Conservation (phyloP, 176 grass and related monocot genomes). For the Aegilops sharonensis region DNA sequence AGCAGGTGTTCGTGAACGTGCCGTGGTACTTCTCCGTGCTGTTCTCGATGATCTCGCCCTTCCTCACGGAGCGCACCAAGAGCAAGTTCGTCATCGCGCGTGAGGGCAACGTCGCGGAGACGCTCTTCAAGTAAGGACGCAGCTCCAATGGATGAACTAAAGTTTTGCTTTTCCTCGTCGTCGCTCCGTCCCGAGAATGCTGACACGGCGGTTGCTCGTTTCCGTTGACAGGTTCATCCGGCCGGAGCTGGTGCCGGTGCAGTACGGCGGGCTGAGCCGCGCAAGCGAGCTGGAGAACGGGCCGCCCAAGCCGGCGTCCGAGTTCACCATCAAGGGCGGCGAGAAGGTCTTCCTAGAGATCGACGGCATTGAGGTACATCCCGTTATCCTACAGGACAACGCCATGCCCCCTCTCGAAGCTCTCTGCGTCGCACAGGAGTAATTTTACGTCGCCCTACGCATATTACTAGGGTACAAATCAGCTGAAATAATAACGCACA, state of each 20-base stretch:
- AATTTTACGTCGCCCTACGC: background rate
- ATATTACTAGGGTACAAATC: no score
- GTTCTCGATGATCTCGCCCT: conserved; percentile 86
- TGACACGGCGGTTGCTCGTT: background rate
- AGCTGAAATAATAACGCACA: no score
- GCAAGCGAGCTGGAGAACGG: conserved; percentile 78
- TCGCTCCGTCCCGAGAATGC: background rate
- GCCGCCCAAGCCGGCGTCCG: conserved; percentile 89
- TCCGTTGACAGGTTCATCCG: conserved; percentile 63
- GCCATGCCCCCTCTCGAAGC: background rate
- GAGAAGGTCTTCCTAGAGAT: conserved; percentile 97
- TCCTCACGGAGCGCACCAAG: conserved; percentile 95
- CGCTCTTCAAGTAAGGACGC: conserved; percentile 68
- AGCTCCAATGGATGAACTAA: background rate
- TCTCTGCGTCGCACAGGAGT: background rate
- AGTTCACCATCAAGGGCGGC: conserved; percentile 93
- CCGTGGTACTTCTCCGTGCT: conserved; percentile 96
- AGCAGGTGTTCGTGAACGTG: conserved; percentile 90
- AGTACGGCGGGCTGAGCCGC: conserved; percentile 86
- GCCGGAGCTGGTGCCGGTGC: conserved; percentile 89
- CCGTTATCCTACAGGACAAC: background rate
- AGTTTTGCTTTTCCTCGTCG: background rate
- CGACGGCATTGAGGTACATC: conserved; percentile 92
- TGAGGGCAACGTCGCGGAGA: conserved; percentile 93
- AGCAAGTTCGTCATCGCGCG: conserved; percentile 97